Conservation (phyloP, 306 rosid genomes). For the Luffa acutangula region DNA sequence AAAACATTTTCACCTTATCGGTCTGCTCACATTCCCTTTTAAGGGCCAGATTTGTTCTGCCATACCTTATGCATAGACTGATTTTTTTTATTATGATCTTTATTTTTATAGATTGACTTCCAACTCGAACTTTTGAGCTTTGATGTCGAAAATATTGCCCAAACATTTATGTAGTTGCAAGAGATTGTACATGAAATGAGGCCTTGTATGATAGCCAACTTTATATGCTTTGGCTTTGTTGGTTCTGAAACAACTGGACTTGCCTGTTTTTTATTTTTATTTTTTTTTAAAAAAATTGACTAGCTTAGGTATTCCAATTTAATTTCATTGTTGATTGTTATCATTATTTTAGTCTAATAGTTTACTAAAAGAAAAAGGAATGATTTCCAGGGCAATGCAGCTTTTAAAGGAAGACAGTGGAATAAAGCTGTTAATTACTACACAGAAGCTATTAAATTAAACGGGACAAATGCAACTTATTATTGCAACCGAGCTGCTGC, state of each 20-base stretch:
- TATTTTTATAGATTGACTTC: not conserved
- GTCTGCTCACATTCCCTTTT: not conserved
- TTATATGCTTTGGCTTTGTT: not conserved
- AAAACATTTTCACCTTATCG: not conserved
- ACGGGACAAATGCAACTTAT: slow-evolving; percentile 47
- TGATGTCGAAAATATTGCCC: not conserved
- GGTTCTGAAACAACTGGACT: not conserved
- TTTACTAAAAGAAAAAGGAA: not conserved
- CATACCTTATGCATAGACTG: not conserved
- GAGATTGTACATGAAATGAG: not conserved
- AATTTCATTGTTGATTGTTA: not conserved
- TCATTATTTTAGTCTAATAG: not conserved
- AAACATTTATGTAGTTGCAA: not conserved
- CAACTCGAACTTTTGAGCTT: not conserved
- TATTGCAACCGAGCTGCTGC: slow-evolving; percentile 90
- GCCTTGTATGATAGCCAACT: not conserved
- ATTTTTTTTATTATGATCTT: not conserved
- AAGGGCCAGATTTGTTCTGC: not conserved
- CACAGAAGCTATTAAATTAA: slow-evolving; percentile 63
- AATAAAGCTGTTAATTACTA: slow-evolving; percentile 66
- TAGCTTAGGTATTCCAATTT: not conserved
- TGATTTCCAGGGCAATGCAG: slow-evolving; percentile 72
- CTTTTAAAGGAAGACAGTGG: slow-evolving; percentile 68
- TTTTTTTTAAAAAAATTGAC: not conserved
- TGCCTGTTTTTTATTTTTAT: not conserved